These are phyloP conservation scores for Chrysopogon serrulatus DNA, from an alignment of 176 grass and related monocot genomes.

Conservation along the genomic window DNA sequence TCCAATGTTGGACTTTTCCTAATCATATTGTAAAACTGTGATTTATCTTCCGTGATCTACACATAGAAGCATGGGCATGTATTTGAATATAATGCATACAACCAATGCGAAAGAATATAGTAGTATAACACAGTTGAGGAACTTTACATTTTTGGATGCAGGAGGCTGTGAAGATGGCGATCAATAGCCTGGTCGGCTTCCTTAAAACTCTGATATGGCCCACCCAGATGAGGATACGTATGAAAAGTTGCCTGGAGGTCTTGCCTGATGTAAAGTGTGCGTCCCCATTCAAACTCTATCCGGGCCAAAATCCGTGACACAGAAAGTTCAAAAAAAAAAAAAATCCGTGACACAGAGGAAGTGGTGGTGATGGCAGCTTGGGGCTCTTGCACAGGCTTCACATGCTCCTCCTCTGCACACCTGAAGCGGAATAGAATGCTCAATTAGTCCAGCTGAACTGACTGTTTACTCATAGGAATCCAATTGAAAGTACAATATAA, in stretches of 20 bases:
- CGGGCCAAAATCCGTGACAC: too few relatives aligned
- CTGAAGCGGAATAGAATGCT: background rate
- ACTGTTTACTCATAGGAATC: background rate
- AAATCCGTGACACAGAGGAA: background rate
- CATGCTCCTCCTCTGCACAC: background rate
- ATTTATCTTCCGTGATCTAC: background rate
- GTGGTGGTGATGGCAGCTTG: background rate
- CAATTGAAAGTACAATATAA: too few relatives aligned
- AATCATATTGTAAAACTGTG: too few relatives aligned
- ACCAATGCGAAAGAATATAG: background rate
- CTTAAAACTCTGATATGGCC: background rate
- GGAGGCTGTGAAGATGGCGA: background rate
- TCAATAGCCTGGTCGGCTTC: background rate
- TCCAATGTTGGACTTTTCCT: too few relatives aligned
- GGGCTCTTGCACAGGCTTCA: background rate
- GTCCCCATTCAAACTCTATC: background rate
- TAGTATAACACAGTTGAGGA: background rate
- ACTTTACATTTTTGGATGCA: conserved; percentile 1
- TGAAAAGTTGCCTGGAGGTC: background rate
- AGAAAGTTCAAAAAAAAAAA: too few relatives aligned
- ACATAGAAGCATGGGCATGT: background rate
- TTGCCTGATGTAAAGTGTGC: background rate
- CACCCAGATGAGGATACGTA: conserved; percentile 6
- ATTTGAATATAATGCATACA: background rate
- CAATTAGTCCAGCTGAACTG: background rate